Evolutionary conservation across 2,329 filamentous ascomycete genomes (phyloP).

Genomic region (Geosmithia morbida): DNA sequence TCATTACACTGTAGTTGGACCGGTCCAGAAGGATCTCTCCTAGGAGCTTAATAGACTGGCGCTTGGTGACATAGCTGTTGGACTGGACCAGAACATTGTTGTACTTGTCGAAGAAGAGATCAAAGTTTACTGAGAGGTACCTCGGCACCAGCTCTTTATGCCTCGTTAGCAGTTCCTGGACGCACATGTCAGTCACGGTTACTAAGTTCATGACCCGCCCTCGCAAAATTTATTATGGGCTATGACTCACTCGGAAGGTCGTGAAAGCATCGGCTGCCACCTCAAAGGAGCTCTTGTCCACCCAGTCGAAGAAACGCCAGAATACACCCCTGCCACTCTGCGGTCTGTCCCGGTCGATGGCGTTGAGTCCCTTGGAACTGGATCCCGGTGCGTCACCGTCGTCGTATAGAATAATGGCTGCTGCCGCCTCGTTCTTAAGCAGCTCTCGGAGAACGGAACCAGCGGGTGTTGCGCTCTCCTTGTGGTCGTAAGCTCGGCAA

Average conservation of each 20-base stretch:
- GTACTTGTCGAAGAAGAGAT: conserved; percentile 83
- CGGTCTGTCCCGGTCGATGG: conserved; percentile 60
- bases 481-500: conserved; percentile 78
- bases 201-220: background rate
- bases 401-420: conserved; percentile 85
- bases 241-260: conserved; percentile 65
- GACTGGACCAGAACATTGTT: conserved; percentile 80
- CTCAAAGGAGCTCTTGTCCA: conserved; percentile 92
- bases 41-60: conserved; percentile 93
- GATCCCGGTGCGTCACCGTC: conserved; percentile 61
- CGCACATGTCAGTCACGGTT: conserved; percentile 3
- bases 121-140: conserved; percentile 82
- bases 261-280: conserved; percentile 96
- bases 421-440: conserved; percentile 76
- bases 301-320: conserved; percentile 96
- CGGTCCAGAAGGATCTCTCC: conserved; percentile 90
- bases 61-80: conserved; percentile 92
- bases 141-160: conserved; percentile 85
- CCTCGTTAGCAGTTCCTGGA: conserved; percentile 77
- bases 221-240: background rate
- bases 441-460: conserved; percentile 83
- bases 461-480: conserved; percentile 83
- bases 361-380: conserved; percentile 59
- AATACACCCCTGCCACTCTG: conserved; percentile 78
- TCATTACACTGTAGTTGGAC: conserved; percentile 97